These are phyloP conservation scores for Hsuehochloa calcarea DNA, from an alignment of 176 grass and related monocot genomes.

Conservation along the genomic window DNA sequence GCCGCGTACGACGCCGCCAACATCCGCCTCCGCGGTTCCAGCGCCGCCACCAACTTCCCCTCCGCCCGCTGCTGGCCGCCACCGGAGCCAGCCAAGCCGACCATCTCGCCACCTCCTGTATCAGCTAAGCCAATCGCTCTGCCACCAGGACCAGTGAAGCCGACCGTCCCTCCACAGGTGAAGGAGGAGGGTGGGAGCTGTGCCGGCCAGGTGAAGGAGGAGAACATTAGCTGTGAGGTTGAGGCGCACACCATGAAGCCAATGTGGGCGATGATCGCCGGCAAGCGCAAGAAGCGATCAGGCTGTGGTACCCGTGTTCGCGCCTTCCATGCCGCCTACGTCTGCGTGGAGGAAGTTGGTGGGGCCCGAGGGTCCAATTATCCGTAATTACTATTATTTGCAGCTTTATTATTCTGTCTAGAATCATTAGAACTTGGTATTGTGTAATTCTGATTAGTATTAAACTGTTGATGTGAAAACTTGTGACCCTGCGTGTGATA, in stretches of 20 bases:
- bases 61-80: not conserved
- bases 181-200: conserved; percentile 11
- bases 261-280: conserved; percentile 37
- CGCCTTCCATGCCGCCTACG: not conserved
- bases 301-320: conserved; percentile 32
- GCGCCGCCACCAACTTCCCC: conserved; percentile 63
- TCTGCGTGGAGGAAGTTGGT: conserved; percentile 38
- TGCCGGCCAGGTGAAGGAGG: not conserved
- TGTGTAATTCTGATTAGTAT: conserved; percentile 27
- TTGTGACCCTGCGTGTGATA: not conserved
- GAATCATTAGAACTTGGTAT: conserved; percentile 40
- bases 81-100: not conserved
- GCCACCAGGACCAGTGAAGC: conserved; percentile 13
- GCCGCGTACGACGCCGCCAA: conserved; percentile 64
- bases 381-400: conserved; percentile 26
- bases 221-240: not conserved
- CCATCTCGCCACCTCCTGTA: conserved; percentile 11
- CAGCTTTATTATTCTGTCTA: conserved; percentile 14
- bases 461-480: conserved; percentile 25
- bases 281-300: conserved; percentile 42
- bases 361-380: conserved; percentile 33
- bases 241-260: not conserved
- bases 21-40: conserved; percentile 53
- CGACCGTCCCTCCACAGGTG: conserved; percentile 19
- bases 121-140: conserved; percentile 23